A percentile compares a stretch with the other conserved stretches of the same genome.
Evolutionary conservation across 345 rosid genomes (phyloP).

Genomic region (Moricandia moricandioides): DNA sequence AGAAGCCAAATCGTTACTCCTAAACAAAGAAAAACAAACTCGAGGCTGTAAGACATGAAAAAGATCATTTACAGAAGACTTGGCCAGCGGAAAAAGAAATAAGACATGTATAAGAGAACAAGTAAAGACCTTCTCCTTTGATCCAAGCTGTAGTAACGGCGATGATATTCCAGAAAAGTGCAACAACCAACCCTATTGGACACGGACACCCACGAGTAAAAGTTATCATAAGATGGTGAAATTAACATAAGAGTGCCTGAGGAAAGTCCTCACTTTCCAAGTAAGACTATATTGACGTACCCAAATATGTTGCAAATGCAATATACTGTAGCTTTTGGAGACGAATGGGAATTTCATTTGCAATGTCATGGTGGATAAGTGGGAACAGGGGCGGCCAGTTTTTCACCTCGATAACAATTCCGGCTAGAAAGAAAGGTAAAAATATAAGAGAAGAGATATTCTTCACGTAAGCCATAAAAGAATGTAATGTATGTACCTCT

Average conservation of each 20-base stretch:
- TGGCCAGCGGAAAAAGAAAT: background rate
- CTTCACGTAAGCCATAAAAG: background rate
- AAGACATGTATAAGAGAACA: background rate
- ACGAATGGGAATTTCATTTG: constrained; percentile 74
- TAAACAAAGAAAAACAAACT: constrained; percentile 19
- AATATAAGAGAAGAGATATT: background rate
- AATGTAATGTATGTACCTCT: constrained; percentile 46
- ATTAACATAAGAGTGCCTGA: background rate
- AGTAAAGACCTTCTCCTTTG: constrained; percentile 67
- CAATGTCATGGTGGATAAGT: constrained; percentile 83
- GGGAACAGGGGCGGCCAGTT: constrained; percentile 91
- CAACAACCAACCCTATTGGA: constrained; percentile 70
- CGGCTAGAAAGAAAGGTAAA: constrained; percentile 46
- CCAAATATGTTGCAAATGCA: constrained; percentile 72
- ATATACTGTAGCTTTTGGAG: constrained; percentile 75
- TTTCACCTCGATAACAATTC: constrained; percentile 68
- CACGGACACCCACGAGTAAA: background rate
- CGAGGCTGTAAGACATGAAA: constrained; percentile 1
- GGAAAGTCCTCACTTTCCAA: background rate
- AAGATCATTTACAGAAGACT: background rate
- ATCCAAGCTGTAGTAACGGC: constrained; percentile 90
- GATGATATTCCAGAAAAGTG: constrained; percentile 82
- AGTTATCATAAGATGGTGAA: background rate
- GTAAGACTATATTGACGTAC: constrained; percentile 36
- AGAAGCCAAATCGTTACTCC: constrained; percentile 95